Percentiles rank a stretch among this genome's conserved stretches.
phyloP scores from a whole-genome alignment of 495 filamentous ascomycete genomes.

The Friedmanniomyces simplex region DNA sequence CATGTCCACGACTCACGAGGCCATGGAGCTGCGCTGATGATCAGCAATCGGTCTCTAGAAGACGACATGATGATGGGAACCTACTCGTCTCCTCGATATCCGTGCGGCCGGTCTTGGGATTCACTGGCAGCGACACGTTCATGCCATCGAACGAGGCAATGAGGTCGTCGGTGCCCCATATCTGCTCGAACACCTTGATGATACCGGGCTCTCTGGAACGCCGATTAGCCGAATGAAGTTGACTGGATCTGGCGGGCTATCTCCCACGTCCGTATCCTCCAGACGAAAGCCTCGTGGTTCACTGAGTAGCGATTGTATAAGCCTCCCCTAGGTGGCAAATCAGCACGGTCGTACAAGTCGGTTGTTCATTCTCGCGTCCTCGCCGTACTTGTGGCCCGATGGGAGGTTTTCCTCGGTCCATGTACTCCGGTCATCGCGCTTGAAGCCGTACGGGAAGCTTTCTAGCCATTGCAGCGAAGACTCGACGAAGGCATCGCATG shows the following conservation, averaged over 20 bases:
- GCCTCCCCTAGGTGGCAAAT: slow-evolving; percentile 23
- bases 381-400: slow-evolving; percentile 21
- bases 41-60: not conserved
- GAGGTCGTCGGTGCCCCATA: slow-evolving; percentile 36
- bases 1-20: not conserved
- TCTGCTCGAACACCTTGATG: slow-evolving; percentile 32
- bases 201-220: slow-evolving; percentile 31
- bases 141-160: slow-evolving; percentile 34
- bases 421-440: slow-evolving; percentile 27
- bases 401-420: slow-evolving; percentile 36
- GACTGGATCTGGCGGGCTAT: too few species aligned
- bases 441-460: slow-evolving; percentile 34
- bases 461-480: slow-evolving; percentile 34
- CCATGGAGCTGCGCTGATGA: slow-evolving; percentile 1
- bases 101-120: slow-evolving; percentile 2
- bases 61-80: not conserved
- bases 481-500: slow-evolving; percentile 26
- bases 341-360: not conserved
- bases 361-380: not conserved
- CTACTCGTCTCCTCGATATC: slow-evolving; percentile 7
- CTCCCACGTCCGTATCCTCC: slow-evolving; percentile 32
- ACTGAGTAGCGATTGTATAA: slow-evolving; percentile 27
- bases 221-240: not conserved
- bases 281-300: slow-evolving; percentile 39
- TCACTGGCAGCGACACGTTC: slow-evolving; percentile 23